phyloP scores from a whole-genome alignment of 495 filamentous ascomycete genomes.

The Penicillium alfredii region DNA sequence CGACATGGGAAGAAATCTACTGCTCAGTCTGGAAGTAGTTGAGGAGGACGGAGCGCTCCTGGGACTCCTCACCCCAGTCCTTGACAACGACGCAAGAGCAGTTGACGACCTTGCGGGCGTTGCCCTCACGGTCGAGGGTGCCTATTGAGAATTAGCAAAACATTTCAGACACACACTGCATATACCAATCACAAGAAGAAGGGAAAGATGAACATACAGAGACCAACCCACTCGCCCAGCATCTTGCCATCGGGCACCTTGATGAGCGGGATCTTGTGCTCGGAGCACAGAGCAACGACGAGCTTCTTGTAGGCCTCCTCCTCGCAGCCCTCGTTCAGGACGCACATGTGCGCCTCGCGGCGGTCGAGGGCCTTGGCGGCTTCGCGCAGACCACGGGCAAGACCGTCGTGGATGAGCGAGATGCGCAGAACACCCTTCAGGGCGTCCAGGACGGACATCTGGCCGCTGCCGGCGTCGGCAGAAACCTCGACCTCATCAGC shows the following conservation, averaged over 20 bases:
- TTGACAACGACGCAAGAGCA: slow-evolving; percentile 99
- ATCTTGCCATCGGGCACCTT: slow-evolving; percentile 99
- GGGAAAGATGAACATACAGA: slow-evolving; percentile 65
- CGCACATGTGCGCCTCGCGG: slow-evolving; percentile 98
- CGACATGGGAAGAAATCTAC: slow-evolving; percentile 38
- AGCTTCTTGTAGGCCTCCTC: slow-evolving; percentile 99
- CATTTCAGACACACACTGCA: neutral
- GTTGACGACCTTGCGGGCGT: slow-evolving; percentile 99
- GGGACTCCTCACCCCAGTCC: slow-evolving; percentile 99
- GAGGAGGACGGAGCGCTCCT: slow-evolving; percentile 94
- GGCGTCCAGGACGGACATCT: slow-evolving; percentile 97
- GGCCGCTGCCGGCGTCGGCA: slow-evolving; percentile 74
- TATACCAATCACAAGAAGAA: slow-evolving; percentile 5
- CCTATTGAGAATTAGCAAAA: slow-evolving; percentile 48
- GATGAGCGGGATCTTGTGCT: slow-evolving; percentile 99
- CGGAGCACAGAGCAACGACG: slow-evolving; percentile 91
- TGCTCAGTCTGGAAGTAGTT: slow-evolving; percentile 98
- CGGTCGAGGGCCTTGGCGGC: slow-evolving; percentile 96
- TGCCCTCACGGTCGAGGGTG: slow-evolving; percentile 97
- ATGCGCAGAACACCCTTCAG: slow-evolving; percentile 96
- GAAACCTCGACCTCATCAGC: slow-evolving; percentile 88
- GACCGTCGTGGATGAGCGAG: slow-evolving; percentile 98
- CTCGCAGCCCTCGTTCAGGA: slow-evolving; percentile 97
- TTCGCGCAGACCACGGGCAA: slow-evolving; percentile 95
- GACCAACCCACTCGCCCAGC: slow-evolving; percentile 98